These are phyloP conservation scores for Pythium graminicola DNA, from an alignment of 352 stramenopile genomes.

Conservation along the genomic window DNA sequence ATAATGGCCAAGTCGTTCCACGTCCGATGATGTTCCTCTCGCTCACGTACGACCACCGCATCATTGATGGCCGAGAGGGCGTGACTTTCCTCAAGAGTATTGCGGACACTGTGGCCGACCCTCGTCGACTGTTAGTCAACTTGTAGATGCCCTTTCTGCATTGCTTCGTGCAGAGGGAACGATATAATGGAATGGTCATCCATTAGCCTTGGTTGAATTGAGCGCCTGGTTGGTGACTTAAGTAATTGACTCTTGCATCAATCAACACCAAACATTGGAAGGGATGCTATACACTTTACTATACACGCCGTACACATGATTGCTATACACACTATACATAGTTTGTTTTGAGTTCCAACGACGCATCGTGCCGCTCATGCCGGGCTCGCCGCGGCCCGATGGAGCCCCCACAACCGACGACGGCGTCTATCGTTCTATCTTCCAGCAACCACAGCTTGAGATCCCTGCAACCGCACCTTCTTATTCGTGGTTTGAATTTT, in stretches of 20 bases:
- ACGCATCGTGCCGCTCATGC: slow-evolving; percentile 45
- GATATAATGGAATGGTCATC: neutral
- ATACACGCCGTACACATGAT: no score
- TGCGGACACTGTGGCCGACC: slow-evolving; percentile 96
- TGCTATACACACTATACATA: no score
- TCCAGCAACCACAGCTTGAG: slow-evolving; percentile 75
- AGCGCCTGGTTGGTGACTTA: no score
- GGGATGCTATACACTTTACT: no score
- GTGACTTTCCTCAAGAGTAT: slow-evolving; percentile 99
- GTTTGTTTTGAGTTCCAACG: no score
- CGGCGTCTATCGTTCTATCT: slow-evolving; percentile 77
- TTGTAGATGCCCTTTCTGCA: slow-evolving; percentile 31
- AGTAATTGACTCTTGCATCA: no score
- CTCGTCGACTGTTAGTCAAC: slow-evolving; percentile 87
- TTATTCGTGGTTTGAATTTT: slow-evolving; percentile 82
- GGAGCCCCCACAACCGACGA: slow-evolving; percentile 35
- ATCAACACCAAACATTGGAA: no score
- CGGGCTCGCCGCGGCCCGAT: slow-evolving; percentile 51
- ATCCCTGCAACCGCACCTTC: slow-evolving; percentile 57
- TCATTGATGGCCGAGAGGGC: slow-evolving; percentile 98
- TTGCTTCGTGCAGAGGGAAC: slow-evolving; percentile 2
- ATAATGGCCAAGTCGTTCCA: slow-evolving; percentile 91
- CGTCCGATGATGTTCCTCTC: slow-evolving; percentile 99
- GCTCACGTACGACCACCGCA: slow-evolving; percentile 98
- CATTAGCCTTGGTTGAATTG: no score